Conservation (phyloP, 768 basidiomycete genomes). For the Lactarius deliciosus region DNA sequence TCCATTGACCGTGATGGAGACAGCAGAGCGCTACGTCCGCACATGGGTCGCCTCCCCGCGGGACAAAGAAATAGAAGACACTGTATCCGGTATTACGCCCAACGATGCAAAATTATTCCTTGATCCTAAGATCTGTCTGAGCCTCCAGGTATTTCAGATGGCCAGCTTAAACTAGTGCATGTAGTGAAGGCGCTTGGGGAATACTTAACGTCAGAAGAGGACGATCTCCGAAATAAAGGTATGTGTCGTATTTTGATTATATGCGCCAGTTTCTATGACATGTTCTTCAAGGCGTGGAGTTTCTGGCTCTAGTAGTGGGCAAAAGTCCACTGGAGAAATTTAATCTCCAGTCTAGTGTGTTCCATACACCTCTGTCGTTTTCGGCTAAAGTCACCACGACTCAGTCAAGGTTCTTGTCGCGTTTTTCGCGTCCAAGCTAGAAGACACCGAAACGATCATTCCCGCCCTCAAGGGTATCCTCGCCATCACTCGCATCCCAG, state of each 20-base stretch:
- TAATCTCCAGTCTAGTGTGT: constrained; percentile 79
- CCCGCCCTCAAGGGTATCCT: constrained; percentile 78
- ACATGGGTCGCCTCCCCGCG: constrained; percentile 34
- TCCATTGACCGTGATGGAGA: constrained; percentile 30
- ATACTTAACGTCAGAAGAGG: constrained; percentile 86
- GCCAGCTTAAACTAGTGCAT: constrained; percentile 60
- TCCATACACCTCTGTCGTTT: not conserved
- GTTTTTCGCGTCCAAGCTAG: constrained; percentile 86
- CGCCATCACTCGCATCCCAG: constrained; percentile 59
- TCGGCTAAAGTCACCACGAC: not conserved
- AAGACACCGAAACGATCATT: constrained; percentile 81
- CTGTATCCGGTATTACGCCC: constrained; percentile 30
- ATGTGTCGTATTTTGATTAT: not conserved
- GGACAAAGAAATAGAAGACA: constrained; percentile 33
- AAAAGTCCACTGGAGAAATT: constrained; percentile 60
- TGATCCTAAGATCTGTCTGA: constrained; percentile 22
- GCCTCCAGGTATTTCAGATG: constrained; percentile 51
- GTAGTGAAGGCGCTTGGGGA: constrained; percentile 86
- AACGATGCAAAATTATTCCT: not conserved
- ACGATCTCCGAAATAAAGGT: constrained; percentile 79
- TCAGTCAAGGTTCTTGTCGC: constrained; percentile 79
- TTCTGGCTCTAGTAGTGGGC: constrained; percentile 72
- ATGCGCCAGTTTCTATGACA: not conserved
- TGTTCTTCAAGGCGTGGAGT: constrained; percentile 64
- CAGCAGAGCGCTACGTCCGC: constrained; percentile 33